These are phyloP conservation scores for Tulasnella sp. DNA, from an alignment of 768 basidiomycete species.

Conservation along the genomic window DNA sequence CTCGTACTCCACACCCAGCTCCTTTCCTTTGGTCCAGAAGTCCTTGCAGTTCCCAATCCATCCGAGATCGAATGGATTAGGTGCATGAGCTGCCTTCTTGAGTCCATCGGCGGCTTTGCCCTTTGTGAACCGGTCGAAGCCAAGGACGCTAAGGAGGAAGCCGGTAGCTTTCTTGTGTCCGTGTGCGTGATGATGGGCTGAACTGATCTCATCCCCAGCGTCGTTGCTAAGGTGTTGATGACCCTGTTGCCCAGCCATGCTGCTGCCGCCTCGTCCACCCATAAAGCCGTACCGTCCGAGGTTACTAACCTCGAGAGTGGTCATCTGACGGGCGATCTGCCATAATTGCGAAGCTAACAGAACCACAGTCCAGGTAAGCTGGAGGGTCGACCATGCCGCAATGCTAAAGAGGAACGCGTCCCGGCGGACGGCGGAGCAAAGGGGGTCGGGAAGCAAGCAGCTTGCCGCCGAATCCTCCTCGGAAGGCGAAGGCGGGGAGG, in stretches of 20 bases:
- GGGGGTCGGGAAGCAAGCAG: constrained; percentile 65
- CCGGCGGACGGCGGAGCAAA: constrained; percentile 63
- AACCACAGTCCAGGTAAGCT: constrained; percentile 92
- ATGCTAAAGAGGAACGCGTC: constrained; percentile 88
- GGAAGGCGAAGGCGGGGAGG: constrained; percentile 33
- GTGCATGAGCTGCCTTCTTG: constrained; percentile 68
- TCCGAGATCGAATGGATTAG: constrained; percentile 93
- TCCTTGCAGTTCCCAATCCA: constrained; percentile 79
- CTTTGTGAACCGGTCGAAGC: constrained; percentile 91
- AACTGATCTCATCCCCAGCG: constrained; percentile 55
- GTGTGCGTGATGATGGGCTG: constrained; percentile 49
- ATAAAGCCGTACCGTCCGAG: constrained; percentile 95
- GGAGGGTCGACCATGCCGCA: constrained; percentile 83
- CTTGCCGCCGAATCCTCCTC: constrained; percentile 54
- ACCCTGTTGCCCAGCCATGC: constrained; percentile 72
- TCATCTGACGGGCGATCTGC: constrained; percentile 94
- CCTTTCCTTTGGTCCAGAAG: constrained; percentile 88
- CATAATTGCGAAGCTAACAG: constrained; percentile 85
- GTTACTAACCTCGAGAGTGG: constrained; percentile 93
- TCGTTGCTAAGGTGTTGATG: constrained; percentile 62
- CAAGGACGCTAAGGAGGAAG: constrained; percentile 88
- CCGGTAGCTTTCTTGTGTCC: constrained; percentile 51
- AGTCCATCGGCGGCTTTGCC: constrained; percentile 89
- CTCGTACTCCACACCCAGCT: constrained; percentile 90
- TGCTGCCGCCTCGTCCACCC: constrained; percentile 79